These are phyloP conservation scores for Penicillium longicatenatum DNA, from an alignment of 495 filamentous ascomycete species.

Conservation along the genomic window DNA sequence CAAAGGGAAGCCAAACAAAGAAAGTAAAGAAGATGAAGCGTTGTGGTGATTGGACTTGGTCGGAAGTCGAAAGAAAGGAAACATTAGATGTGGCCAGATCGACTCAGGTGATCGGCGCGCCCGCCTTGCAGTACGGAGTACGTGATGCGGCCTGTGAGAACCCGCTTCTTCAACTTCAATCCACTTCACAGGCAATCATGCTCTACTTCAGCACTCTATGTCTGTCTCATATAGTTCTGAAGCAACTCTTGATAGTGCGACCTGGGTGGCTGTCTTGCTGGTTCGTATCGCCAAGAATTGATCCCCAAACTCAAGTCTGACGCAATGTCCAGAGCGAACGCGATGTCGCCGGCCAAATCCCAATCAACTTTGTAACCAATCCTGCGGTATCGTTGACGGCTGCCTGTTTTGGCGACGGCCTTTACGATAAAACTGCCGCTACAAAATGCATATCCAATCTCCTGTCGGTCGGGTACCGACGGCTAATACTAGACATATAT, in stretches of 20 bases:
- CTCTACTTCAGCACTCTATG: slow-evolving; percentile 26
- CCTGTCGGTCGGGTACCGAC: slow-evolving; percentile 57
- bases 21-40: neutral
- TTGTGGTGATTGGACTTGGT: slow-evolving; percentile 5
- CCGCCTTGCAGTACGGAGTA: slow-evolving; percentile 15
- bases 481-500: slow-evolving; percentile 63
- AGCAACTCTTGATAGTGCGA: slow-evolving; percentile 34
- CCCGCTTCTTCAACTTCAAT: slow-evolving; percentile 2
- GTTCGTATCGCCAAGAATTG: slow-evolving; percentile 24
- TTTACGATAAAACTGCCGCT: slow-evolving; percentile 49
- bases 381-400: slow-evolving; percentile 55
- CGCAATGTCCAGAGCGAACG: slow-evolving; percentile 53
- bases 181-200: slow-evolving; percentile 9
- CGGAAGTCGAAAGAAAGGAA: slow-evolving; percentile 14
- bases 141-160: slow-evolving; percentile 3
- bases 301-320: slow-evolving; percentile 1
- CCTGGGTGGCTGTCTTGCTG: slow-evolving; percentile 39
- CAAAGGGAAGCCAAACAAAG: slow-evolving; percentile 8
- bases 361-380: slow-evolving; percentile 61
- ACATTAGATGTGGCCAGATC: slow-evolving; percentile 41
- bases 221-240: slow-evolving; percentile 37
- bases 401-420: slow-evolving; percentile 58
- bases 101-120: slow-evolving; percentile 30
- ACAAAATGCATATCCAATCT: slow-evolving; percentile 62
- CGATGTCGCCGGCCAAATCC: slow-evolving; percentile 60